These are phyloP conservation scores for Ballota nigra DNA, from an alignment of 257 asterid genomes.

Conservation along the genomic window DNA sequence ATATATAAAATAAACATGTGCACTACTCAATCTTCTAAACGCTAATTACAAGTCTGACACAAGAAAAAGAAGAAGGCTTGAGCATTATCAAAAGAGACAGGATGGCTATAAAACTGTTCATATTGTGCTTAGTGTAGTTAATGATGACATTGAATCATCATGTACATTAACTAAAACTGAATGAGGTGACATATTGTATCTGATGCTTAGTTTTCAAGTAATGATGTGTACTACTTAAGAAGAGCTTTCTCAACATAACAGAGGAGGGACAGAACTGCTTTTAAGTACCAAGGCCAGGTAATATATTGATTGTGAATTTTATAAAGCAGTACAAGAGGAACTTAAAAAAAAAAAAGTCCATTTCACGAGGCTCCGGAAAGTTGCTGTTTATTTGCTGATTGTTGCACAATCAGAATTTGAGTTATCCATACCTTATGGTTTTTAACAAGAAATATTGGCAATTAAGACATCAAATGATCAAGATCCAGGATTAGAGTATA, in stretches of 20 bases:
- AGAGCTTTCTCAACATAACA: slow-evolving; percentile 1
- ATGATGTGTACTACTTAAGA: not conserved
- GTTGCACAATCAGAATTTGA: not conserved
- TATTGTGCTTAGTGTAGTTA: not conserved
- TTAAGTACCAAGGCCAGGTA: not conserved
- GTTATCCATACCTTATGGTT: not conserved
- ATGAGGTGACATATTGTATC: not conserved
- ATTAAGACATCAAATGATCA: slow-evolving; percentile 6
- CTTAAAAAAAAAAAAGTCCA: not conserved
- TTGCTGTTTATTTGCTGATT: not conserved
- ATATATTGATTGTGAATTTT: not conserved
- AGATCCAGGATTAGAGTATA: not conserved
- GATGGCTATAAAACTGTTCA: not conserved
- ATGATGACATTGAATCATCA: slow-evolving; percentile 15
- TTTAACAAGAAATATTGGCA: not conserved
- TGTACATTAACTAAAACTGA: not conserved
- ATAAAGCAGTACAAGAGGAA: not conserved
- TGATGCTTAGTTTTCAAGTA: not conserved
- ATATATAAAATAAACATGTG: not conserved
- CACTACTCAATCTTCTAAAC: slow-evolving; percentile 2
- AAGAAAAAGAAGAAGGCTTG: not conserved
- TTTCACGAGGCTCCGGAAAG: not conserved
- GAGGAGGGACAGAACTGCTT: not conserved
- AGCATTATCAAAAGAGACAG: slow-evolving; percentile 9
- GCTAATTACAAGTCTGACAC: not conserved